Conservation (phyloP, 1,139 yeast species). For the Geotrichum carabidarum region DNA sequence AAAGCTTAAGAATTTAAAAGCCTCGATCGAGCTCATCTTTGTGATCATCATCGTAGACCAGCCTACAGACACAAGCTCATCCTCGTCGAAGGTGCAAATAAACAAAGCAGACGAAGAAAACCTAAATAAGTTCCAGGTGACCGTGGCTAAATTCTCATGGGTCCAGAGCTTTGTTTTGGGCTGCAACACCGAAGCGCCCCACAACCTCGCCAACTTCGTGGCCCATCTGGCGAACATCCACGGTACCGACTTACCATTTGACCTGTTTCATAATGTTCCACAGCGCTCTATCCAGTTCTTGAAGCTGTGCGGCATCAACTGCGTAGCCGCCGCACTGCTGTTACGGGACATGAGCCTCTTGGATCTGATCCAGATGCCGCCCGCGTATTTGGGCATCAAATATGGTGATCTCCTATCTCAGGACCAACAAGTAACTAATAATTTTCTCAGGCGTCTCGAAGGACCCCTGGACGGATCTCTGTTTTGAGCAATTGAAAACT, state of each 20-base stretch:
- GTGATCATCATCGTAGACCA: constrained; percentile 10
- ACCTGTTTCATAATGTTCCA: constrained; percentile 11
- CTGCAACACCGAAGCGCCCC: neutral
- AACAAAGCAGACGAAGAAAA: constrained; percentile 4
- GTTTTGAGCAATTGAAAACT: neutral
- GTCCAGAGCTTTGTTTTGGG: constrained; percentile 14
- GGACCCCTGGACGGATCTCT: no score
- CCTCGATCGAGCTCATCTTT: constrained; percentile 15
- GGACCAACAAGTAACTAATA: constrained; percentile 5
- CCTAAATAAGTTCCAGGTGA: constrained; percentile 12
- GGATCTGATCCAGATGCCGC: constrained; percentile 7
- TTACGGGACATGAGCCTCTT: constrained; percentile 7
- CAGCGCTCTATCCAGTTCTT: constrained; percentile 13
- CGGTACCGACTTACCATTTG: constrained; percentile 4
- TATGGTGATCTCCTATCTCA: constrained; percentile 13
- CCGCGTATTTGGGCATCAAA: constrained; percentile 17
- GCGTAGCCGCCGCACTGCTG: constrained; percentile 16
- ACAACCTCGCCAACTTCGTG: constrained; percentile 5
- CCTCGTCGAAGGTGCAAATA: neutral
- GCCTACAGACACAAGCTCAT: neutral
- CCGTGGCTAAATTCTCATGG: constrained; percentile 14
- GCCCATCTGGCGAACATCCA: constrained; percentile 8
- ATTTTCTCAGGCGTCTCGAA: neutral
- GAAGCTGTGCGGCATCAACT: constrained; percentile 16
- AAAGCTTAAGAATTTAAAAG: constrained; percentile 10